Evolutionary conservation across 2,329 filamentous ascomycete species (phyloP), one percentile per base, ranked within the genome.

Genomic region (Exophiala dermatitidis): DNA sequence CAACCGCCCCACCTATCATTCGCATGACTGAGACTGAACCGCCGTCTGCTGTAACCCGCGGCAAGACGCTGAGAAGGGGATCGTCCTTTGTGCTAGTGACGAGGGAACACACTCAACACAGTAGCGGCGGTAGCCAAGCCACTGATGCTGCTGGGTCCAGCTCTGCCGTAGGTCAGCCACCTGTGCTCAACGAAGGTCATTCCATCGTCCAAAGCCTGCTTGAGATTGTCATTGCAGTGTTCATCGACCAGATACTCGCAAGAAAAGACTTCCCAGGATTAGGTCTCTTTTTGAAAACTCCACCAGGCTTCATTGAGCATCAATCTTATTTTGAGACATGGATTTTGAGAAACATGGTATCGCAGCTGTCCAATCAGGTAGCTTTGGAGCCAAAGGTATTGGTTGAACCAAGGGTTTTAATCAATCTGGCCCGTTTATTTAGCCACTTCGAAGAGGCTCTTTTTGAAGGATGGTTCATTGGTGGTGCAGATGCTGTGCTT

Each of bases 241-340:
- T 95, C 64, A 78, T 86, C 46, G 90, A 96, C 63, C 89, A 97
- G 62, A 73, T 97, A 0, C 80, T 95, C 40, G 79, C 79, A 31
- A 83, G 89, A 29, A 95, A 95, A 66, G 93, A 98, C 49, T 98
- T 97, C 65, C 77, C 85, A 2, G 91, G 93, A 0, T 86, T 98
- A 49, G 84, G 85, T 0, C 72, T 98, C 6, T 95, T 88, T 64
- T 74, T 88, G 49, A 95, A 93, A 67, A 86, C 91, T 0, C 93
- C 94, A 1, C 89, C 93, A 0, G 90, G 91, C 0, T 95, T 95
- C 64, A 82, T 91, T 61, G 93, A 97, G 66, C 90, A 97, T 62
- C 90, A 96, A 64, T 89, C 90, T 0, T 95, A 90, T 67, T 96
- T 98, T 61, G 89, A 95, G 66, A 95, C 93, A 0, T 96, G 90